phyloP scores from a whole-genome alignment of 2,329 filamentous ascomycete genomes.

The Sclerotinia spermophila region DNA sequence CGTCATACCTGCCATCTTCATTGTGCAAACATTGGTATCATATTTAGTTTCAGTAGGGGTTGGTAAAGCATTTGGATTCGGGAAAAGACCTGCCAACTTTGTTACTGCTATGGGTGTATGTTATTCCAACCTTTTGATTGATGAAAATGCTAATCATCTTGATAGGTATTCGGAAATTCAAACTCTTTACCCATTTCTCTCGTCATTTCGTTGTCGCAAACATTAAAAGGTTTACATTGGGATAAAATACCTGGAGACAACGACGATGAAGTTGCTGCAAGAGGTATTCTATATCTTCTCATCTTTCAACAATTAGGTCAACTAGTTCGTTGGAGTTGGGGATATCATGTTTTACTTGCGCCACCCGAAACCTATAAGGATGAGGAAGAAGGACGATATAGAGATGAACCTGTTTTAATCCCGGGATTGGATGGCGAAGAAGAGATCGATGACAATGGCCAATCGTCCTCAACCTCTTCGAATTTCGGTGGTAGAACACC shows the following conservation, averaged over 20 bases:
- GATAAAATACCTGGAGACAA: slow-evolving; percentile 87
- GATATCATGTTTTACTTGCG: slow-evolving; percentile 90
- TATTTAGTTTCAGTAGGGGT: slow-evolving; percentile 71
- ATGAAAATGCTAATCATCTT: slow-evolving; percentile 21
- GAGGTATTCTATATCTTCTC: slow-evolving; percentile 90
- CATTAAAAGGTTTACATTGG: slow-evolving; percentile 89
- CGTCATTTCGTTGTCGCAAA: slow-evolving; percentile 89
- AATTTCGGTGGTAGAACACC: slow-evolving; percentile 37
- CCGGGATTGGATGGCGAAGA: slow-evolving; percentile 42
- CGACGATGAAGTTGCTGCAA: slow-evolving; percentile 88
- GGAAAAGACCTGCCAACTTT: slow-evolving; percentile 85
- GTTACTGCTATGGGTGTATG: slow-evolving; percentile 87
- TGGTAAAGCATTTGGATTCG: slow-evolving; percentile 73
- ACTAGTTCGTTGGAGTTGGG: slow-evolving; percentile 95
- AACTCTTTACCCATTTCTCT: slow-evolving; percentile 97
- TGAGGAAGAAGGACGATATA: slow-evolving; percentile 54
- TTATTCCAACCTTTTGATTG: slow-evolving; percentile 18
- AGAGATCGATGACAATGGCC: slow-evolving; percentile 21
- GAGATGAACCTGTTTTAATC: slow-evolving; percentile 50
- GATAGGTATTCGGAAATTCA: slow-evolving; percentile 87
- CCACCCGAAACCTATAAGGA: slow-evolving; percentile 71
- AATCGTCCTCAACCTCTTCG: slow-evolving; percentile 30
- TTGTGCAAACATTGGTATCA: slow-evolving; percentile 82
- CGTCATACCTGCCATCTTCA: slow-evolving; percentile 92
- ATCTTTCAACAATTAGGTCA: slow-evolving; percentile 98